phyloP scores from a whole-genome alignment of 495 filamentous ascomycete genomes.

The Aspergillus hancockii region DNA sequence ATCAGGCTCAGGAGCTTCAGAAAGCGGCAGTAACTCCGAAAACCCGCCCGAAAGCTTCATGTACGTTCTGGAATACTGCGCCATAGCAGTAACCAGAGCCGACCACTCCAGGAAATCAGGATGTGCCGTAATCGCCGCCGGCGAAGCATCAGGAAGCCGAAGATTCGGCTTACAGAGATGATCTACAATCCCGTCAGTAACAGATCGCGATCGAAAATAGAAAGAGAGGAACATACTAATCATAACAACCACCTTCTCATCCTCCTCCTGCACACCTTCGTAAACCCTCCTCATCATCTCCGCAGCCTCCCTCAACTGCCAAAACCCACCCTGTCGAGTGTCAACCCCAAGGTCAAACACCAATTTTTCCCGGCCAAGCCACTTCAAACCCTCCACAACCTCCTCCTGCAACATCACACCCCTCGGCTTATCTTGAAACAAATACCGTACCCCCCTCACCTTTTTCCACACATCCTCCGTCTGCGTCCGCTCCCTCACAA shows the following conservation, averaged over 20 bases:
- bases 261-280: slow-evolving; percentile 55
- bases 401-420: slow-evolving; percentile 58
- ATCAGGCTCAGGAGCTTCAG: slow-evolving; percentile 34
- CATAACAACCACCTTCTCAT: slow-evolving; percentile 60
- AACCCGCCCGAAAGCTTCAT: slow-evolving; percentile 90
- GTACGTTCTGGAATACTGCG: slow-evolving; percentile 61
- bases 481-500: slow-evolving; percentile 35
- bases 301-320: slow-evolving; percentile 70
- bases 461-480: slow-evolving; percentile 44
- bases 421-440: slow-evolving; percentile 73
- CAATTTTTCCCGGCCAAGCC: slow-evolving; percentile 61
- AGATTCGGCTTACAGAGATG: slow-evolving; percentile 89
- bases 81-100: slow-evolving; percentile 44
- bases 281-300: slow-evolving; percentile 70
- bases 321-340: slow-evolving; percentile 63
- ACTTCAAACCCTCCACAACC: slow-evolving; percentile 70
- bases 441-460: slow-evolving; percentile 74
- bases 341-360: slow-evolving; percentile 85
- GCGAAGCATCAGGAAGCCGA: slow-evolving; percentile 34
- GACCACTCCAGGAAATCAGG: slow-evolving; percentile 58
- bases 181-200: slow-evolving; percentile 46
- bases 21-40: slow-evolving; percentile 61
- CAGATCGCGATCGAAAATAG: not conserved
- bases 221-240: slow-evolving; percentile 55
- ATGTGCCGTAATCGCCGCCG: slow-evolving; percentile 45